phyloP scores from a whole-genome alignment of 2,329 filamentous ascomycete genomes.

The Cladosporium sphaerospermum region DNA sequence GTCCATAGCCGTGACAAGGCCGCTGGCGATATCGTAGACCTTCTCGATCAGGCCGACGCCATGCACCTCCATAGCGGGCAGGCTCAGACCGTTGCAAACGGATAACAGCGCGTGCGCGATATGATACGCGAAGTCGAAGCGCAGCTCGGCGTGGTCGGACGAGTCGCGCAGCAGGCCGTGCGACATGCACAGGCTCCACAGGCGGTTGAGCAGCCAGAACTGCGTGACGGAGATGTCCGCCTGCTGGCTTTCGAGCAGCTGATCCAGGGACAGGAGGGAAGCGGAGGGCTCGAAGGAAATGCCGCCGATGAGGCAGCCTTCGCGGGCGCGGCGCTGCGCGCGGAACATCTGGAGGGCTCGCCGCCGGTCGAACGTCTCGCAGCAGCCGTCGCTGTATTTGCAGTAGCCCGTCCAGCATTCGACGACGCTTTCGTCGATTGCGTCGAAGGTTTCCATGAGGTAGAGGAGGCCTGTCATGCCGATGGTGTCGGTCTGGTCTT shows the following conservation, averaged over 20 bases:
- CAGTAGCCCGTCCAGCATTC: constrained; percentile 40
- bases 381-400: constrained; percentile 23
- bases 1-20: constrained; percentile 20
- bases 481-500: constrained; percentile 36
- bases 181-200: constrained; percentile 38
- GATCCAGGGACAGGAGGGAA: constrained; percentile 18
- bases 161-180: constrained; percentile 33
- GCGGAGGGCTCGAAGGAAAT: constrained; percentile 34
- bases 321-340: constrained; percentile 21
- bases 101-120: constrained; percentile 32
- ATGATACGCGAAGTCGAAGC: constrained; percentile 32
- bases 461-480: constrained; percentile 39
- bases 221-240: constrained; percentile 39
- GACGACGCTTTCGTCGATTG: constrained; percentile 39
- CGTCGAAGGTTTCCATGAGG: constrained; percentile 40
- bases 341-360: constrained; percentile 28
- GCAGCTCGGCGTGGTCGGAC: constrained; percentile 34
- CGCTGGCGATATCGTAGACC: constrained; percentile 33
- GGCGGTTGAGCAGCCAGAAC: constrained; percentile 39
- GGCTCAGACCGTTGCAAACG: constrained; percentile 29
- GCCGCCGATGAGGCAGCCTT: constrained; percentile 31
- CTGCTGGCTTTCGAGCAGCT: constrained; percentile 34
- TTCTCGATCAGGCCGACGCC: constrained; percentile 37
- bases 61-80: constrained; percentile 37
- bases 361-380: constrained; percentile 32